Percentiles rank a stretch among this genome's conserved stretches.
Evolutionary conservation across 73 alveolate species (phyloP).

Genomic region (Uronychia binucleata): DNA sequence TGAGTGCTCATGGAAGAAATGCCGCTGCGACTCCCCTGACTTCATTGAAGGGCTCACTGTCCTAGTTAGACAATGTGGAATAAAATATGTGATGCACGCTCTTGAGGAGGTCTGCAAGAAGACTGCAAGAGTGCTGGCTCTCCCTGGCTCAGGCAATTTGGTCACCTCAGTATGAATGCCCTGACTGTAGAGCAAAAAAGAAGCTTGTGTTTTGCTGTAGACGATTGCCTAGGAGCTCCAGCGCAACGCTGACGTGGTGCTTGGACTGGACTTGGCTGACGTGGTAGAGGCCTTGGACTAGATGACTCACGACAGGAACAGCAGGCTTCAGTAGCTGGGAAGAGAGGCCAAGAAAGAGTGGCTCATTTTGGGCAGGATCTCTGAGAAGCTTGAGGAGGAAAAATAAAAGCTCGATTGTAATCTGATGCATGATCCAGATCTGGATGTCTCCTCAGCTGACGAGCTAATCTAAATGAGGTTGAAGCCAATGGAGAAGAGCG

Average conservation of each 20-base stretch:
- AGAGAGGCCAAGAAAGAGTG: conserved; percentile 42
- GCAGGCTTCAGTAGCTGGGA: conserved; percentile 42
- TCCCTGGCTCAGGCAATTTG: conserved; percentile 18
- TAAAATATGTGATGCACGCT: conserved; percentile 17
- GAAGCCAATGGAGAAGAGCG: not conserved
- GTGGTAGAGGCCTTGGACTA: conserved; percentile 16
- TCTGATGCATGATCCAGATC: too few species aligned
- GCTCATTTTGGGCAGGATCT: conserved; percentile 8
- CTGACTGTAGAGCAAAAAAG: too few species aligned
- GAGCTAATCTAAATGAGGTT: not conserved
- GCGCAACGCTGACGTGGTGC: conserved; percentile 24
- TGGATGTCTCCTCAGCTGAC: not conserved
- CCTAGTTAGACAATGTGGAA: conserved; percentile 17
- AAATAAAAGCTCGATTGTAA: not conserved
- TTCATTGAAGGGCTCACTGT: conserved; percentile 12
- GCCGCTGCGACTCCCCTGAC: conserved; percentile 44
- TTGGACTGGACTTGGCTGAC: conserved; percentile 14
- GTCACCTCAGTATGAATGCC: too few species aligned
- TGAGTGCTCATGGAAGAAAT: not conserved
- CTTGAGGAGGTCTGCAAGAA: conserved; percentile 33
- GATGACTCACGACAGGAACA: conserved; percentile 23
- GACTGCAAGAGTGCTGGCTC: conserved; percentile 19
- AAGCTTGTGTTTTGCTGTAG: conserved; percentile 45
- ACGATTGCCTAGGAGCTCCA: not conserved
- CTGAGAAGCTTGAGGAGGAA: not conserved